Percentiles rank a stretch among this genome's conserved stretches.
Conservation (phyloP, 2,329 filamentous ascomycete species). For the Thelonectria discophora region DNA sequence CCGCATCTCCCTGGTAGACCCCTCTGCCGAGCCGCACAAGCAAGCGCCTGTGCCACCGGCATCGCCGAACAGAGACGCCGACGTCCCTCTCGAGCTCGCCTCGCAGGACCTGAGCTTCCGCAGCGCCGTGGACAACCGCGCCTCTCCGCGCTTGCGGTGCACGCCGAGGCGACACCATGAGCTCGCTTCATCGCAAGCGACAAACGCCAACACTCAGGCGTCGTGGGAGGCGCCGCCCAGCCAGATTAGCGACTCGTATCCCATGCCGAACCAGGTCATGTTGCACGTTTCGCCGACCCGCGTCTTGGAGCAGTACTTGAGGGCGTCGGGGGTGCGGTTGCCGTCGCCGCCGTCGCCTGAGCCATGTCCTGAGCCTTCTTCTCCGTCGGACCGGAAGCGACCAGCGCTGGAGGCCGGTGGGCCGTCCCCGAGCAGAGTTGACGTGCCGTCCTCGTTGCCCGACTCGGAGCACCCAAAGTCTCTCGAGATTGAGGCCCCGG, state of each 20-base stretch:
- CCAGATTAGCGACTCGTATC: slow-evolving; percentile 65
- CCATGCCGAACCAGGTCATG: slow-evolving; percentile 44
- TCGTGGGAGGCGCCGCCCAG: slow-evolving; percentile 59
- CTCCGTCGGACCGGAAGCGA: slow-evolving; percentile 25
- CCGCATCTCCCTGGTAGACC: slow-evolving; percentile 12
- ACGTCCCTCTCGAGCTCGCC: slow-evolving; percentile 33
- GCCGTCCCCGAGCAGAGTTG: background rate
- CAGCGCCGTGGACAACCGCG: slow-evolving; percentile 56
- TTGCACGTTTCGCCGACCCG: slow-evolving; percentile 57
- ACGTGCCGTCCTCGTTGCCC: slow-evolving; percentile 42
- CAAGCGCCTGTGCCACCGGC: slow-evolving; percentile 8
- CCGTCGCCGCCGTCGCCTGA: slow-evolving; percentile 33
- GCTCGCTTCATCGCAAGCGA: slow-evolving; percentile 17
- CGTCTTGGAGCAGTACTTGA: slow-evolving; percentile 59
- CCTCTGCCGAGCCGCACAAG: slow-evolving; percentile 3
- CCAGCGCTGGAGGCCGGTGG: background rate
- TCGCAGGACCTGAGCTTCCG: slow-evolving; percentile 55
- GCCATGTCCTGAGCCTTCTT: slow-evolving; percentile 15
- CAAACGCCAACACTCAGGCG: slow-evolving; percentile 35
- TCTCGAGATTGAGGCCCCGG: background rate
- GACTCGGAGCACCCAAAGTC: slow-evolving; percentile 25
- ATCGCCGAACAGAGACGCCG: slow-evolving; percentile 25
- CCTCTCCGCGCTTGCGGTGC: slow-evolving; percentile 44
- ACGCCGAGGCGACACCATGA: background rate
- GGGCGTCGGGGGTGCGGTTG: slow-evolving; percentile 40